Evolutionary conservation across 495 filamentous ascomycete genomes (phyloP).

Genomic region (Filosporella fistucella): DNA sequence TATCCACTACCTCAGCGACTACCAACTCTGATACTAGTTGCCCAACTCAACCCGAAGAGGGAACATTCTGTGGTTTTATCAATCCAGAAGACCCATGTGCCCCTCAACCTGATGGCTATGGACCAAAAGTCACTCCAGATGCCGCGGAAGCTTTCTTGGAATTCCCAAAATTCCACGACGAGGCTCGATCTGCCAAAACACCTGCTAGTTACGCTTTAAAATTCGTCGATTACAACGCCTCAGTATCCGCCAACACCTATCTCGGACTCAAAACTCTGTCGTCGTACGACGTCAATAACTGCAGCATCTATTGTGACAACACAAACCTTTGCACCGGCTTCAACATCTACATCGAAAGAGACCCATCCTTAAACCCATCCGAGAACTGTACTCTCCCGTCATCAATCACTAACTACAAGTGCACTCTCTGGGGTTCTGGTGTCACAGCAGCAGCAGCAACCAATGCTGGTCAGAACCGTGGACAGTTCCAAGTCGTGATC

Average conservation of each 20-base stretch:
- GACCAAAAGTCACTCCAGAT: constrained; percentile 23
- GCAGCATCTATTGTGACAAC: constrained; percentile 30
- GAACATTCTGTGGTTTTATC: constrained; percentile 7
- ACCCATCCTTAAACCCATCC: constrained; percentile 31
- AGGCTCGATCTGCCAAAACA: constrained; percentile 23
- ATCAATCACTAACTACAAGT: constrained; percentile 47
- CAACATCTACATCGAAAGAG: constrained; percentile 45
- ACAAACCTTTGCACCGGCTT: constrained; percentile 29
- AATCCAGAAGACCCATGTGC: constrained; percentile 8
- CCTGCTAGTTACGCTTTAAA: constrained; percentile 34
- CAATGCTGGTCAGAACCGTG: constrained; percentile 32
- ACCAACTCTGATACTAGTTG: neutral
- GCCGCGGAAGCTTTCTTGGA: constrained; percentile 28
- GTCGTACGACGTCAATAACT: constrained; percentile 35
- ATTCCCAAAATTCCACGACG: constrained; percentile 13
- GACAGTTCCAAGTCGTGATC: constrained; percentile 37
- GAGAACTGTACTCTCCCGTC: constrained; percentile 37
- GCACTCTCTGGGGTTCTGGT: constrained; percentile 42
- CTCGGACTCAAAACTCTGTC: constrained; percentile 34
- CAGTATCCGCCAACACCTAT: constrained; percentile 34
- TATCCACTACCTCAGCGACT: neutral
- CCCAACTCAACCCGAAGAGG: neutral
- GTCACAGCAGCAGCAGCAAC: constrained; percentile 27
- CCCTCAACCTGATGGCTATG: constrained; percentile 3
- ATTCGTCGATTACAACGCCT: constrained; percentile 34